phyloP scores from a whole-genome alignment of 495 filamentous ascomycete species.

The Neurospora sp. region DNA sequence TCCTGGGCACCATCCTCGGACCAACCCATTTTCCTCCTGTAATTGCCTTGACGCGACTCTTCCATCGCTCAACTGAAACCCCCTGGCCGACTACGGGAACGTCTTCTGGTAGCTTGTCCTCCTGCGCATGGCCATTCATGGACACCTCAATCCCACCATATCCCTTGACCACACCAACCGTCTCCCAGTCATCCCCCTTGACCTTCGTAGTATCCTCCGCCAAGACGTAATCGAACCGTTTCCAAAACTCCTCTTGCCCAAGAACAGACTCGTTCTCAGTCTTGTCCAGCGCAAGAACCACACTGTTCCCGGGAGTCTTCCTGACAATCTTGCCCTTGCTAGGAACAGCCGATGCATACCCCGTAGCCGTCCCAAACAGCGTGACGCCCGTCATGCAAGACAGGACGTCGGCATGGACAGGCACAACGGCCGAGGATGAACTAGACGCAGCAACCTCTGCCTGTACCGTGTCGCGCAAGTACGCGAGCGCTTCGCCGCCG shows the following conservation, averaged over 20 bases:
- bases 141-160: conserved; percentile 62
- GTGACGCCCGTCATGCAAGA: conserved; percentile 93
- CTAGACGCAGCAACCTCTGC: conserved; percentile 16
- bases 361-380: conserved; percentile 50
- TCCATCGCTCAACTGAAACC: conserved; percentile 17
- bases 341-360: conserved; percentile 4
- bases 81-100: conserved; percentile 23
- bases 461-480: conserved; percentile 43
- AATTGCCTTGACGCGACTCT: conserved; percentile 21
- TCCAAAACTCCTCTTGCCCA: conserved; percentile 62
- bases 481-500: conserved; percentile 59
- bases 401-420: conserved; percentile 73
- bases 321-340: not conserved
- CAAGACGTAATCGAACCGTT: conserved; percentile 69
- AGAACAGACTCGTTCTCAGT: conserved; percentile 49
- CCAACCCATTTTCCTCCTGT: conserved; percentile 57
- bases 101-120: conserved; percentile 14
- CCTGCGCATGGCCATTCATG: conserved; percentile 27
- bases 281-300: conserved; percentile 44
- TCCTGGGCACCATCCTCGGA: conserved; percentile 46
- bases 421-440: conserved; percentile 18
- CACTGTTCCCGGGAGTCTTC: not conserved
- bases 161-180: conserved; percentile 55
- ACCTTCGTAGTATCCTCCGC: conserved; percentile 50
- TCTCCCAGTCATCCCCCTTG: conserved; percentile 58